Conservation (phyloP, 768 basidiomycete genomes). For the Calocybe indica region DNA sequence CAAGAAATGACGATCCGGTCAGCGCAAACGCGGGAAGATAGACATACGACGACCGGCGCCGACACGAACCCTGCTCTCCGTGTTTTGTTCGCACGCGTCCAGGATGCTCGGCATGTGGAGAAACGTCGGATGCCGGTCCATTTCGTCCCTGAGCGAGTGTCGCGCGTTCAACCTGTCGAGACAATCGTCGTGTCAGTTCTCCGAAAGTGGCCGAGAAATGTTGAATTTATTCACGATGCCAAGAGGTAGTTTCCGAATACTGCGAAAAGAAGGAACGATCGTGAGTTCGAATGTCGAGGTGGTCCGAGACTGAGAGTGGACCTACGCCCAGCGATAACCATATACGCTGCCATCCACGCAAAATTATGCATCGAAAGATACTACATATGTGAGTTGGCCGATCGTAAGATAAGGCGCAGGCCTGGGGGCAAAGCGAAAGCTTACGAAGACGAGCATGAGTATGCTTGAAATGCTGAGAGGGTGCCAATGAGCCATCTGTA, state of each 20-base stretch:
- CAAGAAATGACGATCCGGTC: too few relatives aligned
- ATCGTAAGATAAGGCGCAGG: neutral
- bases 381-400: neutral
- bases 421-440: neutral
- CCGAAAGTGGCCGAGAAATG: neutral
- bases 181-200: neutral
- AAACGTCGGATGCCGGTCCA: slow-evolving; percentile 6
- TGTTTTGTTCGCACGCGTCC: too few relatives aligned
- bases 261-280: neutral
- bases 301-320: too few relatives aligned
- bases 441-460: slow-evolving; percentile 7
- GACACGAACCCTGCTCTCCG: too few relatives aligned
- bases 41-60: too few relatives aligned
- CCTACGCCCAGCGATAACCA: slow-evolving; percentile 5
- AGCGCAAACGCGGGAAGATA: too few relatives aligned
- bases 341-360: slow-evolving; percentile 8
- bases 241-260: slow-evolving; percentile 9
- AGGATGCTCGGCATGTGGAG: neutral
- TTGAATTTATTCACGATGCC: slow-evolving; percentile 2
- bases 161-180: slow-evolving; percentile 5
- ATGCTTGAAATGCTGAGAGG: slow-evolving; percentile 4
- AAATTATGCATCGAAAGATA: slow-evolving; percentile 3
- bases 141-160: slow-evolving; percentile 4
- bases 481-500: neutral
- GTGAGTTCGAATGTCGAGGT: neutral